Evolutionary conservation across 495 filamentous ascomycete species (phyloP), one percentile per base, ranked within the genome.

Genomic region (Aspergillus campestris): DNA sequence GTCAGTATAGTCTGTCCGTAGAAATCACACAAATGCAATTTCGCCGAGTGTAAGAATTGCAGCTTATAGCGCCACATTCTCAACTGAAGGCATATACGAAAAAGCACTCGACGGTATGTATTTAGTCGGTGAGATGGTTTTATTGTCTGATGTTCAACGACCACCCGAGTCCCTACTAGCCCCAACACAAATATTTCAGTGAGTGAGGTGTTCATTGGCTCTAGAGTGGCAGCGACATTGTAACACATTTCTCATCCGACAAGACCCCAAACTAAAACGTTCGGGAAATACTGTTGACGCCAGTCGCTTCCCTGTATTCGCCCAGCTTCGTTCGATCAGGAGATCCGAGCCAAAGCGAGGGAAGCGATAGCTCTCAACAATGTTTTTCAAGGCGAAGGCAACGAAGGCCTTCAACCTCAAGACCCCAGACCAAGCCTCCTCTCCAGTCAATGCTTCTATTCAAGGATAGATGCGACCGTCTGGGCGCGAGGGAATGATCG

Each of bases 31-130:
- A 68, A 52, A 52, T 53, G 73, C 76, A 74, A 83, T 85, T 66
- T 60, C 83, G 85, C 84, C 87, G 82, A 84, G 81, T 80, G 79
- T 67, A 66, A 85, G 86, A 92, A 91, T 71, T 89, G 84, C 82
- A 82, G 82, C 84, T 24, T 67, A 81, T 61, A 81, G 76, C 73
- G 81, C 84, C 79, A 80, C 87, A 94, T 95, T 91, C 86, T 89
- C 83, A 56, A 77, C 79, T 82, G 77, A 79, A 70, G 58, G 60
- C 54, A 61, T 55, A 48, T 37, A 47, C 41, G 47, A 53, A 48
- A 64, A 57, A 74, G 73, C 74, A 89, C 87, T 89, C 86, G 86
- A 86, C 78, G 73, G 74, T 70, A 78, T 75, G 41, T 48, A 71
- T 84, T 94, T 90, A 63, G 81, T 87, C 80, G 69, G 78, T 87